Evolutionary conservation across 2,329 filamentous ascomycete genomes (phyloP).

Genomic region (Pseudogymnoascus sp.): DNA sequence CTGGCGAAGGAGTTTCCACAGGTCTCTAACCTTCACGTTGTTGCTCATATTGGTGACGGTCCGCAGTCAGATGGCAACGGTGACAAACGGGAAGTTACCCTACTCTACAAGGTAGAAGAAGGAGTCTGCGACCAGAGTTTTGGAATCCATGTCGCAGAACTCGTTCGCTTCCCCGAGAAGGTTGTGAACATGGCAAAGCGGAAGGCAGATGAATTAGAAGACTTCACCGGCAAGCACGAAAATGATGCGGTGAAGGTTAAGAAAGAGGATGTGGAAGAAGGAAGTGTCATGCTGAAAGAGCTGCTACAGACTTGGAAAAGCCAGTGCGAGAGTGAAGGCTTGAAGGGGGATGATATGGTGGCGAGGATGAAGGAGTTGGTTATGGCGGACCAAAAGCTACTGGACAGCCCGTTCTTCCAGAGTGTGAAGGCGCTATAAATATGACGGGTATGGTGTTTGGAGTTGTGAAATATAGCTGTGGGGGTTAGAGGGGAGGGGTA

Average conservation of each 20-base stretch:
- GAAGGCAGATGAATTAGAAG: constrained; percentile 95
- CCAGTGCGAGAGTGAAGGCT: constrained; percentile 50
- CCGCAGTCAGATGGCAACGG: constrained; percentile 20
- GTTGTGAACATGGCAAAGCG: constrained; percentile 99
- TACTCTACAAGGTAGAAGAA: constrained; percentile 93
- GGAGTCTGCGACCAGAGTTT: constrained; percentile 97
- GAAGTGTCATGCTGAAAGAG: constrained; percentile 75
- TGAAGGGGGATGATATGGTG: constrained; percentile 70
- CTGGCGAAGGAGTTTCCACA: constrained; percentile 78
- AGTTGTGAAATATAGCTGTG: constrained; percentile 1
- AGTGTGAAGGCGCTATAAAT: constrained; percentile 34
- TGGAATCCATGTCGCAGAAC: constrained; percentile 94
- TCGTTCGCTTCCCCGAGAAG: constrained; percentile 93
- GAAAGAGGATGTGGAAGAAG: constrained; percentile 82
- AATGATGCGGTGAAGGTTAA: constrained; percentile 53
- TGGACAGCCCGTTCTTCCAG: constrained; percentile 63
- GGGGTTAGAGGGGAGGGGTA: background rate
- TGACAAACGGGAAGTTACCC: constrained; percentile 74
- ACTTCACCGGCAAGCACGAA: constrained; percentile 78
- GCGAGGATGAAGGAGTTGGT: constrained; percentile 73
- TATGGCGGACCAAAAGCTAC: constrained; percentile 56
- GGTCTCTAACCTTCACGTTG: constrained; percentile 89
- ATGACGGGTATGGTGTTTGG: background rate
- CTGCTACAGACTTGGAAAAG: constrained; percentile 80
- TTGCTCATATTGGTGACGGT: constrained; percentile 66